Evolutionary conservation across 2,329 filamentous ascomycete species (phyloP), one percentile per base, ranked within the genome.

Genomic region (Colletotrichum tamarilloi): DNA sequence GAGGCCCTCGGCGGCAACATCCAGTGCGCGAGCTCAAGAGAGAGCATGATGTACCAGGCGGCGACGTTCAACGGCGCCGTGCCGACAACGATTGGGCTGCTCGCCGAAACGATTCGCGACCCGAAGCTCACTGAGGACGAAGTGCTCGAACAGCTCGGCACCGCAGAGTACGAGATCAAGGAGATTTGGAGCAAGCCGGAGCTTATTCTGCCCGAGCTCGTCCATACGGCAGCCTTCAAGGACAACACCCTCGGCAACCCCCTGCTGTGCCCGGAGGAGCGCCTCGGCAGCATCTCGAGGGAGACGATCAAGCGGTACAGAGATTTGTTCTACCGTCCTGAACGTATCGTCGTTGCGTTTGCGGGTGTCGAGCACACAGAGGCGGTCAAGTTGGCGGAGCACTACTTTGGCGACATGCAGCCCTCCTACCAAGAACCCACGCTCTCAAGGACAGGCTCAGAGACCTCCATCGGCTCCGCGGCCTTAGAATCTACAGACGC

Each of bases 101-200:
- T 99, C 53, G 96, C 97, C 72, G 97, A 99, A 82, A 98, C 97
- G 38, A 97, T 99, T 75, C 93, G 95, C 72, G 90, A 97, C 76
- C 95, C 97, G 6, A 83, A 89, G 68, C 93, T 98, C 76, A 97
- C 94, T 9, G 93, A 97, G 30, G 91, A 94, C 24, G 97, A 99
- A 83, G 94, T 99, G 0, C 85, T 89, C 24, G 91, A 95, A 81
- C 97, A 99, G 84, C 87, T 99, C 26, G 91, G 94, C 80, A 98
- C 96, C 7, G 97, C 96, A 9, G 91, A 95, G 65, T 99, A 98
- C 81, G 97, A 99, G 85, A 97, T 99, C 81, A 91, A 92, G 28
- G 90, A 98, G 86, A 98, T 99, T 69, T 99, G 97, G 97, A 93
- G 93, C 78, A 98, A 97, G 87, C 95, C 97, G 0, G 96, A 98